A percentile compares a stretch with the other conserved stretches of the same genome.
phyloP scores from a whole-genome alignment of 1,139 yeast species.

The Yarrowia galli region DNA sequence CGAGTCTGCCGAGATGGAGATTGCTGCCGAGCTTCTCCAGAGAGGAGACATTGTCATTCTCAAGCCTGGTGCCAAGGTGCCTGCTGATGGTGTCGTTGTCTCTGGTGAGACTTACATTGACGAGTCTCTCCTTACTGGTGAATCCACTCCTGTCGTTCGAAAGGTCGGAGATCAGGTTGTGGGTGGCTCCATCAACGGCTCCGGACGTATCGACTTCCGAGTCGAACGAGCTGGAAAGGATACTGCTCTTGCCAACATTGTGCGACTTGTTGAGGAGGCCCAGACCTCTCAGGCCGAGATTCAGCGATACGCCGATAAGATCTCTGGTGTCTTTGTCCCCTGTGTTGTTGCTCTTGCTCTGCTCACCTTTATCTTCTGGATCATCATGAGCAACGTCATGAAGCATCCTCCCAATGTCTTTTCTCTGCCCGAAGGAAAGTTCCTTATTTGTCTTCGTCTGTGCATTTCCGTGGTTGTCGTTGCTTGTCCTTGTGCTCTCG shows the following conservation, averaged over 20 bases:
- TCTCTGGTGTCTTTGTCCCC: conserved; percentile 90
- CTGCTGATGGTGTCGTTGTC: conserved; percentile 86
- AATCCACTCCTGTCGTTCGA: conserved; percentile 76
- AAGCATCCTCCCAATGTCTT: conserved; percentile 64
- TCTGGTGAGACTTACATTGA: conserved; percentile 83
- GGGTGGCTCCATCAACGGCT: conserved; percentile 91
- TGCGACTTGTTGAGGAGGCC: conserved; percentile 84
- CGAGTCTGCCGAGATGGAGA: conserved; percentile 47
- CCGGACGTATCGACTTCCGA: conserved; percentile 71
- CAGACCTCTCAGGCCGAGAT: conserved; percentile 90
- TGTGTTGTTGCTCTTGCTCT: conserved; percentile 66
- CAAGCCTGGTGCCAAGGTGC: conserved; percentile 85
- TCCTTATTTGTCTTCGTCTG: conserved; percentile 74
- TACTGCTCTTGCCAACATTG: conserved; percentile 87
- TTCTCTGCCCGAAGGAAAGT: conserved; percentile 61
- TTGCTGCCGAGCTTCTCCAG: conserved; percentile 80
- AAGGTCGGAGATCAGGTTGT: conserved; percentile 66
- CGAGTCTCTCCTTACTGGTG: conserved; percentile 92
- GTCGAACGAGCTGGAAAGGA: conserved; percentile 79
- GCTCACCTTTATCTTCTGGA: conserved; percentile 76
- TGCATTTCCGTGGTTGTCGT: conserved; percentile 96
- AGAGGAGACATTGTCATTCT: conserved; percentile 76
- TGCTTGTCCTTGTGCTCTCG: conserved; percentile 98
- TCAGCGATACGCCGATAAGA: conserved; percentile 83
- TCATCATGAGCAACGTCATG: conserved; percentile 54